These are phyloP conservation scores for Annona cherimola DNA, from an alignment of 164 flowering plant species.

Conservation along the genomic window DNA sequence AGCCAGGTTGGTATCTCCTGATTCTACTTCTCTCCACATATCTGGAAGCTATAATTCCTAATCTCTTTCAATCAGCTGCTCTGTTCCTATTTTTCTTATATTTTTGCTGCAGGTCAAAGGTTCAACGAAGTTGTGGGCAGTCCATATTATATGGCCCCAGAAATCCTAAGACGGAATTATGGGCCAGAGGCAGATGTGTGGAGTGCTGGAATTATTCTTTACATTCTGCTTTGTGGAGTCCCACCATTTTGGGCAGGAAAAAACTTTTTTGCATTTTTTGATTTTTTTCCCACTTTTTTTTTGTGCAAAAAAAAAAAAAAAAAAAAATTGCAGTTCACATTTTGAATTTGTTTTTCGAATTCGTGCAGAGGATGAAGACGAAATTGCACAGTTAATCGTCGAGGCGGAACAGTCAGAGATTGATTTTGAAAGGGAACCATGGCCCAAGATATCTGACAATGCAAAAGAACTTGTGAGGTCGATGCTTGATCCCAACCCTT, in stretches of 20 bases:
- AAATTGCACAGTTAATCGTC: constrained; percentile 80
- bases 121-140: constrained; percentile 86
- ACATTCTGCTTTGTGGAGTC: constrained; percentile 78
- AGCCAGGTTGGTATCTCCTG: constrained; percentile 36
- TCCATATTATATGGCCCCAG: constrained; percentile 92
- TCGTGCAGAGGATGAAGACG: constrained; percentile 75
- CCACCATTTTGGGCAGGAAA: constrained; percentile 96
- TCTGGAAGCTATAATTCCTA: neutral
- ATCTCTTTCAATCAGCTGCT: neutral
- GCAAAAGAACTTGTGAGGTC: constrained; percentile 70
- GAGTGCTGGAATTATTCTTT: constrained; percentile 84
- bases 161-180: constrained; percentile 65
- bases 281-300: neutral
- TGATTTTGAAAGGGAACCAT: constrained; percentile 82
- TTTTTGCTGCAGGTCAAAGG: constrained; percentile 42
- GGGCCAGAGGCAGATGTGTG: constrained; percentile 78
- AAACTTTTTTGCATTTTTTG: neutral
- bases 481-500: constrained; percentile 84
- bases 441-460: constrained; percentile 75
- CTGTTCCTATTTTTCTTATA: neutral
- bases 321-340: neutral
- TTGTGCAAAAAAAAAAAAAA: neutral
- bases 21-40: neutral
- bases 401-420: constrained; percentile 26
- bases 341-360: neutral